These are phyloP conservation scores for Pythium folliculosum DNA, from an alignment of 352 stramenopile species.

Conservation along the genomic window DNA sequence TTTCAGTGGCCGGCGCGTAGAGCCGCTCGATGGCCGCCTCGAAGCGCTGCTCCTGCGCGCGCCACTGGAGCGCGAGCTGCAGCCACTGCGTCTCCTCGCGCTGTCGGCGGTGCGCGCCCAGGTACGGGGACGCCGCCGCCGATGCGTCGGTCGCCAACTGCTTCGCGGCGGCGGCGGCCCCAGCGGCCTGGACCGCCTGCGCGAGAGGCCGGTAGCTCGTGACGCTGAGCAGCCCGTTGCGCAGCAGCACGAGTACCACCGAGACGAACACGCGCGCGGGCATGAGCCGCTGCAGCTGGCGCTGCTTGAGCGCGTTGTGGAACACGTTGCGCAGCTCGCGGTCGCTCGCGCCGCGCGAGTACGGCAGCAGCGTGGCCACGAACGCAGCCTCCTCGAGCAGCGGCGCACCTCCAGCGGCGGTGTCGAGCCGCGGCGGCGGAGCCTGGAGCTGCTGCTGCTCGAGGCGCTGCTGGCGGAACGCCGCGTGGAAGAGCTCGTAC, in stretches of 20 bases:
- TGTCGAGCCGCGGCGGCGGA: not conserved
- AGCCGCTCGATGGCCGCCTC: constrained; percentile 53
- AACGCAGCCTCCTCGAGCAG: constrained; percentile 54
- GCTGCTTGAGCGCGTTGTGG: constrained; percentile 64
- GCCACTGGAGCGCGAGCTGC: constrained; percentile 56
- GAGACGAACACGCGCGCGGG: constrained; percentile 65
- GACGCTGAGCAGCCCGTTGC: constrained; percentile 59
- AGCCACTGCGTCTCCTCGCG: constrained; percentile 51
- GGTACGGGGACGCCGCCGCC: not conserved
- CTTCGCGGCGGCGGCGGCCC: not conserved
- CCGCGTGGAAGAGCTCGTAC: constrained; percentile 50
- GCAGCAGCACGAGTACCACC: constrained; percentile 59
- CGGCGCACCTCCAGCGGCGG: not conserved
- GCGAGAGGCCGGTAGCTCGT: constrained; percentile 48
- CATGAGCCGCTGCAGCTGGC: constrained; percentile 52
- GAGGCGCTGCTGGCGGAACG: constrained; percentile 18
- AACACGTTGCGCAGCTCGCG: constrained; percentile 70
- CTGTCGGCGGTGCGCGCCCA: constrained; percentile 30
- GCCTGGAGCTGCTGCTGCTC: constrained; percentile 13
- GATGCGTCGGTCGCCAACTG: constrained; percentile 2
- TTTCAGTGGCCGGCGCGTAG: constrained; percentile 27
- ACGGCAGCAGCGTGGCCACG: constrained; percentile 41
- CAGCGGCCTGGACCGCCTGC: not conserved
- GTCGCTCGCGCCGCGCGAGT: constrained; percentile 47
- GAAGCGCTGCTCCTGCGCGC: constrained; percentile 48